Conservation (phyloP, 2,329 filamentous ascomycete genomes). For the Phyllosticta capitalensis region DNA sequence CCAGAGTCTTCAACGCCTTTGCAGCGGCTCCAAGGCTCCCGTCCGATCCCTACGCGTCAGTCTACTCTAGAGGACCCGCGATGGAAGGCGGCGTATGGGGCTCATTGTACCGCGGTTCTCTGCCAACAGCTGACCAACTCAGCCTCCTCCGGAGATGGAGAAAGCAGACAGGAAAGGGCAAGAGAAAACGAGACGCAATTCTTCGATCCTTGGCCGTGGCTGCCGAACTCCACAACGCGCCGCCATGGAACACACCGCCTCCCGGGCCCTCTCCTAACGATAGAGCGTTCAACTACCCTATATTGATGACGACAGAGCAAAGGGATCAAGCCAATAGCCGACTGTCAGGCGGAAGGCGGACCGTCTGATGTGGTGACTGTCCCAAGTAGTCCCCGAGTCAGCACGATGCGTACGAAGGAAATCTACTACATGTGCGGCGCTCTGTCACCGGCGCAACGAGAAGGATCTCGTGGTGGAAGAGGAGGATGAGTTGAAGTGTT, state of each 20-base stretch:
- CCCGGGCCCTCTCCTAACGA: not conserved
- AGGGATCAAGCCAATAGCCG: not conserved
- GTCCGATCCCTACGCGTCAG: not conserved
- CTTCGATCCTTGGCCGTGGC: not conserved
- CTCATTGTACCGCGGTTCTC: not conserved
- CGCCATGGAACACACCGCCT: not conserved
- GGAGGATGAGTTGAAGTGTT: not conserved
- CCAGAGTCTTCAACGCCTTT: not conserved
- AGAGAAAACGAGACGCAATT: not conserved
- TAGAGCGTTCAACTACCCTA: not conserved
- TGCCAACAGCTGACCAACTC: not conserved
- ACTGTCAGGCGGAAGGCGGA: not conserved
- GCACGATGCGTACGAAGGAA: not conserved
- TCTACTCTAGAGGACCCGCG: not conserved
- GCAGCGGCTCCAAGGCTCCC: not conserved
- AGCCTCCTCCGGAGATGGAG: not conserved
- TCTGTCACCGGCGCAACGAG: not conserved
- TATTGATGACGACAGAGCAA: not conserved
- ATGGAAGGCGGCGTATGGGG: not conserved
- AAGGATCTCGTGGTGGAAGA: not conserved
- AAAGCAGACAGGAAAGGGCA: not conserved
- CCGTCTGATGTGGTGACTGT: not conserved
- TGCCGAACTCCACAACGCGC: not conserved
- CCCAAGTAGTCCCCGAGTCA: not conserved
- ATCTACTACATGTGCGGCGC: not conserved